Evolutionary conservation across 805 yeast genomes (phyloP).

Genomic region (Metschnikowia similis): DNA sequence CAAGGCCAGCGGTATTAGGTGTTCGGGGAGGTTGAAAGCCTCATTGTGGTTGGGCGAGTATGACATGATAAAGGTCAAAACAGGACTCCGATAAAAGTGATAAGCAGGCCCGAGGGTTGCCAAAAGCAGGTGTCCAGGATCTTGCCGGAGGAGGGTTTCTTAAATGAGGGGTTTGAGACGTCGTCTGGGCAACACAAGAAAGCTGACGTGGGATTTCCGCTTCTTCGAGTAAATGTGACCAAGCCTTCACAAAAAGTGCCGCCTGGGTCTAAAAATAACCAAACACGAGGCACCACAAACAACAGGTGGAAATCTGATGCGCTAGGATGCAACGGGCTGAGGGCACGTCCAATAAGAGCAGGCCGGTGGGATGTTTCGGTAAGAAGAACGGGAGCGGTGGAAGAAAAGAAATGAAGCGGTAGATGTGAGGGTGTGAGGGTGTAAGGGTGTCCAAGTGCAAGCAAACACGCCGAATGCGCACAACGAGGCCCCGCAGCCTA

Average conservation of each 20-base stretch:
- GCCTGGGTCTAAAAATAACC: not conserved
- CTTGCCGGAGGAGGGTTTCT: too few species aligned
- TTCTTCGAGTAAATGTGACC: not conserved
- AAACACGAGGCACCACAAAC: not conserved
- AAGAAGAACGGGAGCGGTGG: not conserved
- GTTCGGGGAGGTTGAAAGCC: conserved; percentile 25
- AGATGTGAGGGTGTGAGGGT: conserved; percentile 2
- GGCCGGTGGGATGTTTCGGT: not conserved
- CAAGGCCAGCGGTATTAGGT: conserved; percentile 24
- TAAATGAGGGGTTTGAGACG: not conserved
- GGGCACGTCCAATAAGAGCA: not conserved
- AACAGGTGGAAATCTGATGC: not conserved
- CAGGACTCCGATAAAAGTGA: not conserved
- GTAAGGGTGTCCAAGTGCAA: conserved; percentile 1
- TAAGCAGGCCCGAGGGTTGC: not conserved
- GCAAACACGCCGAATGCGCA: not conserved
- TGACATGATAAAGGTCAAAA: not conserved
- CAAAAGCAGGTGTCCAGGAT: not conserved
- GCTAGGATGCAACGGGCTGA: not conserved
- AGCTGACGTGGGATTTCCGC: not conserved
- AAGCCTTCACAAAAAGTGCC: not conserved
- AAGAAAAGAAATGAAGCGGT: conserved; percentile 3
- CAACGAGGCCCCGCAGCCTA: not conserved
- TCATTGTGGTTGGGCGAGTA: conserved; percentile 11
- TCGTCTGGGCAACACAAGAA: not conserved